phyloP scores from a whole-genome alignment of 306 rosid genomes.

The Clitoria ternatea region DNA sequence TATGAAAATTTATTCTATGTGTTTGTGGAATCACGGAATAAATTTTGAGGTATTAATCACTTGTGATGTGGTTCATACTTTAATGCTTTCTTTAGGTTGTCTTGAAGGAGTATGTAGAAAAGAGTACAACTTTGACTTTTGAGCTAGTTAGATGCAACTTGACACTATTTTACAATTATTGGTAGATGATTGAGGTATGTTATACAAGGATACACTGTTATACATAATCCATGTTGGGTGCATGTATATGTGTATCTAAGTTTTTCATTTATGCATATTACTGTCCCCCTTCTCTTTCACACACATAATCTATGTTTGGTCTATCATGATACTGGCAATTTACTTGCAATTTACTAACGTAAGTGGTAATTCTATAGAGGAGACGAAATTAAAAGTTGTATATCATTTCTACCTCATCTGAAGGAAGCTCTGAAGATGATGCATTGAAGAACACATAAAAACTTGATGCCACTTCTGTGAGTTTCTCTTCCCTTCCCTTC shows the following conservation, averaged over 20 bases:
- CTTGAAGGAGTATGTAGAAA: slow-evolving; percentile 46
- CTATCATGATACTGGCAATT: neutral
- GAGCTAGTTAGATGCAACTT: slow-evolving; percentile 90
- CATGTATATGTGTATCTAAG: too few relatives aligned
- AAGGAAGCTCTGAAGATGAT: slow-evolving; percentile 66
- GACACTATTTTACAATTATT: slow-evolving; percentile 79
- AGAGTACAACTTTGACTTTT: slow-evolving; percentile 35
- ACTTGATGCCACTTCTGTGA: slow-evolving; percentile 57
- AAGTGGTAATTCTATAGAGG: slow-evolving; percentile 70
- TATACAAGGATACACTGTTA: slow-evolving; percentile 17
- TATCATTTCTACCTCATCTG: slow-evolving; percentile 38
- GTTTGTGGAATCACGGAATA: too few relatives aligned
- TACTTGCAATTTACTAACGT: slow-evolving; percentile 75
- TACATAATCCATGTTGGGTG: neutral
- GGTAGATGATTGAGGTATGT: slow-evolving; percentile 94
- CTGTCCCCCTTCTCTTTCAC: too few relatives aligned
- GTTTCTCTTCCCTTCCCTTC: slow-evolving; percentile 30
- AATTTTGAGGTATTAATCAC: too few relatives aligned
- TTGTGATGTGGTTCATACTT: slow-evolving; percentile 15
- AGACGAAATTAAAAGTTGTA: slow-evolving; percentile 82
- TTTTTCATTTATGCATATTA: too few relatives aligned
- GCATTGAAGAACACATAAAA: slow-evolving; percentile 36
- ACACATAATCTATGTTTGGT: too few relatives aligned
- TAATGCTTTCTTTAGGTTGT: slow-evolving; percentile 44
- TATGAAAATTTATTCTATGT: neutral